These are phyloP conservation scores for Leccinum angustisporum DNA, from an alignment of 1,284 basidiomycete genomes.

Conservation along the genomic window DNA sequence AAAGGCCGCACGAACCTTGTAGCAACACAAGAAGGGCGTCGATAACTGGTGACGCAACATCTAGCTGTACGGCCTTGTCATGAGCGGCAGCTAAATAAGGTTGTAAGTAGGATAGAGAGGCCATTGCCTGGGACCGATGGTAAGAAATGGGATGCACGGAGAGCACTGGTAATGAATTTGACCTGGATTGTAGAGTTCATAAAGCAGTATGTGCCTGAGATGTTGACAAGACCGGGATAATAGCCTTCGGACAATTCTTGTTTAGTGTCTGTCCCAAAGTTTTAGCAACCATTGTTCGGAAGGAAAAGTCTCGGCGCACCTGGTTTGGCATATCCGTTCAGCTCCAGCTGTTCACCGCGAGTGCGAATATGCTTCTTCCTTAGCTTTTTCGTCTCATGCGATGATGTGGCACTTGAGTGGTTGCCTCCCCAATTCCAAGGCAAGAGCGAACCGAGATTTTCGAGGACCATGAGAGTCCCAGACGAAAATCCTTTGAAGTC, in stretches of 20 bases:
- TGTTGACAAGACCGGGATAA: constrained; percentile 88
- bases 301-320: constrained; percentile 18
- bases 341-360: constrained; percentile 53
- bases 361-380: constrained; percentile 52
- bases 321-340: constrained; percentile 38
- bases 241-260: constrained; percentile 43
- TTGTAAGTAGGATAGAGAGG: constrained; percentile 77
- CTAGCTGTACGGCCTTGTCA: constrained; percentile 67
- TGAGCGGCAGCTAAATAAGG: constrained; percentile 74
- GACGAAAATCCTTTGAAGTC: constrained; percentile 22
- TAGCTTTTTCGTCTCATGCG: constrained; percentile 43
- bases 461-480: constrained; percentile 52
- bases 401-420: constrained; percentile 30
- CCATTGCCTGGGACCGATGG: constrained; percentile 60
- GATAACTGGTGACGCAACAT: constrained; percentile 81
- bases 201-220: constrained; percentile 94
- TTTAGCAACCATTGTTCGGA: constrained; percentile 1
- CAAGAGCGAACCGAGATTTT: constrained; percentile 47
- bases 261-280: constrained; percentile 20
- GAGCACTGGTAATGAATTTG: constrained; percentile 18
- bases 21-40: constrained; percentile 74
- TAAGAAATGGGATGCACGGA: constrained; percentile 13
- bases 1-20: constrained; percentile 45
- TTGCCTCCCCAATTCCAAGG: constrained; percentile 58
- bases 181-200: constrained; percentile 94